Evolutionary conservation across 768 basidiomycete species (phyloP).

Genomic region (Suillus hirtellus): DNA sequence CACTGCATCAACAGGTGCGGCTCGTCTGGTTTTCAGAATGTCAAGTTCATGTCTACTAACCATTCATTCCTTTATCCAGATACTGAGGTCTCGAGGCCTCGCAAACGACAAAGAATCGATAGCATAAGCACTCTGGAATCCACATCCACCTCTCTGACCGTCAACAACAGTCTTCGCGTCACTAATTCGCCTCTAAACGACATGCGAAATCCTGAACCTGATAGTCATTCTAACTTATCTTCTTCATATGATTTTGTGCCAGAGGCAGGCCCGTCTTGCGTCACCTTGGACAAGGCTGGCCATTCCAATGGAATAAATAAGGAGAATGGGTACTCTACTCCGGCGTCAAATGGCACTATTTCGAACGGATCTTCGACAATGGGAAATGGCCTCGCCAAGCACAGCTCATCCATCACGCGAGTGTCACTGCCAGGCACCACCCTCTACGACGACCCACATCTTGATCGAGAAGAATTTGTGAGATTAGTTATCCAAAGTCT

Average conservation of each 20-base stretch:
- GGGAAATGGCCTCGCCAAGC: constrained; percentile 54
- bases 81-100: constrained; percentile 55
- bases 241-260: constrained; percentile 43
- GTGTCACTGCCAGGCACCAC: constrained; percentile 72
- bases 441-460: constrained; percentile 74
- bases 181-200: constrained; percentile 35
- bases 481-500: constrained; percentile 86
- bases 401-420: constrained; percentile 50
- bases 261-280: constrained; percentile 55
- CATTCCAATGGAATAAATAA: constrained; percentile 40
- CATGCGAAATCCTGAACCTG: constrained; percentile 56
- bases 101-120: constrained; percentile 71
- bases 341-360: constrained; percentile 33
- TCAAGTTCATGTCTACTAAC: constrained; percentile 12
- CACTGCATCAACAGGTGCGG: constrained; percentile 27
- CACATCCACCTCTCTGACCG: constrained; percentile 32
- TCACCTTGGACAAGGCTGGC: constrained; percentile 34
- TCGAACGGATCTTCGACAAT: constrained; percentile 38
- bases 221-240: constrained; percentile 47
- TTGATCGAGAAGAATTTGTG: constrained; percentile 90
- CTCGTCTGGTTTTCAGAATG: neutral
- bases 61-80: constrained; percentile 32
- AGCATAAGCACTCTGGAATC: constrained; percentile 35
- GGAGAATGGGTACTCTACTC: constrained; percentile 40
- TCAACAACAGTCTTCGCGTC: constrained; percentile 24